Evolutionary conservation across 176 grass and related monocot species (phyloP), one percentile per base, ranked within the genome.

Genomic region (Carex cristatella): DNA sequence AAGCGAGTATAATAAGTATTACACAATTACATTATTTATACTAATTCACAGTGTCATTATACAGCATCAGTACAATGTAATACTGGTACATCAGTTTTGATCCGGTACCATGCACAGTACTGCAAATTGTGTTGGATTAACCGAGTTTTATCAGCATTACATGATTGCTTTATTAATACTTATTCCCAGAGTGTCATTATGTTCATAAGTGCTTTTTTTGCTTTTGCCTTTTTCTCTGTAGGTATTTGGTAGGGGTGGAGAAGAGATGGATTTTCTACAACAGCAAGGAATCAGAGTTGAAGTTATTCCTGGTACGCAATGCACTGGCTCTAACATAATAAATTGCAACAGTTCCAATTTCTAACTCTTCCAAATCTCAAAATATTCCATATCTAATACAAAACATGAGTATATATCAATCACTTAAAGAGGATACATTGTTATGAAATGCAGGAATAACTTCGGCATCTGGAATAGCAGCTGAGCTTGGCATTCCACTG

Each of bases 251-350:
- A 95, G 96, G 84, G 96, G 96, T 83, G 96, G 93, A 85, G 96
- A 95, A 88, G 96, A 95, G 87, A 99, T 95, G 96, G 96, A 99
- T 84, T 99, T 99, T 84, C 73, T 99, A 81, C 93, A 99, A 53
- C 89, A 95, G 82, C 87, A 94, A 80, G 96, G 96, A 89, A 95
- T 99, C 87, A 91, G 79, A 69, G 93, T 99, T 44, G 94, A 99
- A 81, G 91, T 99, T 85, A 94, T 99, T 87, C 91, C 93, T 89
- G 93, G 93, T 95, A 89, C 85, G 51, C 23, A 42, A 13, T 70
- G 10, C 55, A 49, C 33, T 4, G 60, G 60, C 28, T 54, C 18
- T 71, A 37, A 62, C 14, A 78, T 63, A 51, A 49, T 32, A 55
- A 83, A 53, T 67, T 69, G 44, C 2, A 13, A 40, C 2, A 2